Evolutionary conservation across 2,329 filamentous ascomycete species (phyloP).

Genomic region (Arthrobotrys sphaeroides): DNA sequence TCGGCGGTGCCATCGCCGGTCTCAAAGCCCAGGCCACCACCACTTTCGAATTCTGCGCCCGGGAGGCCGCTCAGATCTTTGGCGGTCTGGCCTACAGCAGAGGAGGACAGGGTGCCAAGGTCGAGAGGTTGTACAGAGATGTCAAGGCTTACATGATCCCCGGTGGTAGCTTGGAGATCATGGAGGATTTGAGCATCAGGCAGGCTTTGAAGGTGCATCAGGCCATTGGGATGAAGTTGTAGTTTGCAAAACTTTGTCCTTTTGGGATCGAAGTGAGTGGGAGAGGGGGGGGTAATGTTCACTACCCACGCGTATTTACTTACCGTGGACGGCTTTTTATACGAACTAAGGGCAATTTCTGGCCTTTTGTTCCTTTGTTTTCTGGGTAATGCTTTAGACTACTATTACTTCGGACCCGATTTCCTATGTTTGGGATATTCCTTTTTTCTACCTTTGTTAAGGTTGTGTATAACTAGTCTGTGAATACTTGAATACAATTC

Average conservation of each 20-base stretch:
- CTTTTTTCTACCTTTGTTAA: background rate
- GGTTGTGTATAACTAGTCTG: constrained; percentile 42
- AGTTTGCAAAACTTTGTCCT: constrained; percentile 59
- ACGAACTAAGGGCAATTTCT: background rate
- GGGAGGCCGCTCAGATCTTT: constrained; percentile 97
- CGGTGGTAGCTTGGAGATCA: constrained; percentile 96
- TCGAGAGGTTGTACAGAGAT: constrained; percentile 93
- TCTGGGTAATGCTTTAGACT: constrained; percentile 11
- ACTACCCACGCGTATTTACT: background rate
- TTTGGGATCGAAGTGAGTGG: background rate
- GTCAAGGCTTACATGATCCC: constrained; percentile 96
- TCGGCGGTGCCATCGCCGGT: constrained; percentile 90
- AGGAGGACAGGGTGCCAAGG: constrained; percentile 92
- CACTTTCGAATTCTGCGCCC: constrained; percentile 96
- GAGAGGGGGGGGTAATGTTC: background rate
- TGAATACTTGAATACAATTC: constrained; percentile 13
- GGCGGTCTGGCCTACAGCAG: constrained; percentile 91
- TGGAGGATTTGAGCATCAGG: constrained; percentile 94
- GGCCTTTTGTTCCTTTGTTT: background rate
- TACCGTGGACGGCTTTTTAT: background rate
- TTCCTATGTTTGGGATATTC: too few relatives aligned
- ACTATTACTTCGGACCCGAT: too few relatives aligned
- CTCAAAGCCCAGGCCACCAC: constrained; percentile 93
- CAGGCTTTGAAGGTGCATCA: constrained; percentile 89
- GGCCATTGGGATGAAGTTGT: constrained; percentile 95